Percentiles rank a stretch among this genome's conserved stretches.
These are phyloP conservation scores for Talaromyces sp. DNA, from an alignment of 2,329 filamentous ascomycete genomes.

Conservation along the genomic window DNA sequence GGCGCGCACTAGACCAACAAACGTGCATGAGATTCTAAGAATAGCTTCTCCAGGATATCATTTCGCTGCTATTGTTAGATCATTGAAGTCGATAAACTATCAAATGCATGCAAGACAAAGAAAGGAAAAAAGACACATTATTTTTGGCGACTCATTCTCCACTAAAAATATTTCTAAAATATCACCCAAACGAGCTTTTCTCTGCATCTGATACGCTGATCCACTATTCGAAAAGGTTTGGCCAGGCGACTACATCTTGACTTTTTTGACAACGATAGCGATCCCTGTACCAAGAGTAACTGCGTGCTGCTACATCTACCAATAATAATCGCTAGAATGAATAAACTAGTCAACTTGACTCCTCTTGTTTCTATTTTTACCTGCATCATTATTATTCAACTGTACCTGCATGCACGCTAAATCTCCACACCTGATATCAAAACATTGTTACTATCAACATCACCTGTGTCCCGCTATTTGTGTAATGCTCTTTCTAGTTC, in stretches of 20 bases:
- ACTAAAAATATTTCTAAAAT: background rate
- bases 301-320: background rate
- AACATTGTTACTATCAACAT: background rate
- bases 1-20: background rate
- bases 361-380: background rate
- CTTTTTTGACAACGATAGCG: background rate
- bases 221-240: background rate
- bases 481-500: background rate
- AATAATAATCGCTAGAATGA: background rate
- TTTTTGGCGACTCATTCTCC: background rate
- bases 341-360: background rate
- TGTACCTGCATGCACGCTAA: slow-evolving; percentile 6
- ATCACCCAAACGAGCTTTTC: background rate
- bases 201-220: background rate
- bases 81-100: background rate
- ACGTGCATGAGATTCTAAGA: background rate
- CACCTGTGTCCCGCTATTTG: background rate
- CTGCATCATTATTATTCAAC: slow-evolving; percentile 1
- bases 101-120: background rate
- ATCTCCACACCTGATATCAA: background rate
- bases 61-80: background rate
- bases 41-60: background rate
- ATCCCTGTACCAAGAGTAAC: background rate
- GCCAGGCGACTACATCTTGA: background rate
- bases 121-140: background rate